These are phyloP conservation scores for Senecio squalidus DNA, from an alignment of 140 eudicot species.

Conservation along the genomic window DNA sequence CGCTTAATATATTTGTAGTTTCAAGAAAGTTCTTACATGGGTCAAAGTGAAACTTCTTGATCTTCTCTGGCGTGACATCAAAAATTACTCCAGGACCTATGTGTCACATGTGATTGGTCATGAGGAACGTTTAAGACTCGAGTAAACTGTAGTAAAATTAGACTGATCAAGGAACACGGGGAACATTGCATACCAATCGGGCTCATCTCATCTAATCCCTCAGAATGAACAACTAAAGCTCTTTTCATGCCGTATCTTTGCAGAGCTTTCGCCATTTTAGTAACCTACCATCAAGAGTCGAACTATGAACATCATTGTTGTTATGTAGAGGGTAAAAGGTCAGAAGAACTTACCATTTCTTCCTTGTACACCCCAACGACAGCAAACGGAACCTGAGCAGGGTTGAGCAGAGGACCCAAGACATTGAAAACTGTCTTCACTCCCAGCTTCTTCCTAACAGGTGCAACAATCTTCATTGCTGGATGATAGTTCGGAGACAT, in stretches of 20 bases:
- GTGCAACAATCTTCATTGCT: slow-evolving; percentile 76
- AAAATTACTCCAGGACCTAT: slow-evolving; percentile 62
- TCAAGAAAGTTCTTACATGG: slow-evolving; percentile 57
- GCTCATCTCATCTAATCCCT: slow-evolving; percentile 89
- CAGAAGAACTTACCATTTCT: slow-evolving; percentile 46
- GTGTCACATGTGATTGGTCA: slow-evolving; percentile 8
- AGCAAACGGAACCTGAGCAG: slow-evolving; percentile 70
- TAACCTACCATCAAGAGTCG: slow-evolving; percentile 39
- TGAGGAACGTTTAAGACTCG: background rate
- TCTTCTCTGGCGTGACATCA: slow-evolving; percentile 65
- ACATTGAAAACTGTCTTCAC: slow-evolving; percentile 76
- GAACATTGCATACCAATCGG: slow-evolving; percentile 50
- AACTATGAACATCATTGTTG: background rate
- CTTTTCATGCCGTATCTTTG: slow-evolving; percentile 82
- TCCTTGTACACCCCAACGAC: slow-evolving; percentile 87
- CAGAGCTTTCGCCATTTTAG: slow-evolving; percentile 81
- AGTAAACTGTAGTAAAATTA: background rate
- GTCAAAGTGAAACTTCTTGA: slow-evolving; percentile 62
- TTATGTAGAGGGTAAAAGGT: background rate
- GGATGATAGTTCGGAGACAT: slow-evolving; percentile 92
- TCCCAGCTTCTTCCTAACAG: slow-evolving; percentile 67
- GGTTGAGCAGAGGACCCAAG: slow-evolving; percentile 89
- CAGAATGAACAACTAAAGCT: slow-evolving; percentile 86
- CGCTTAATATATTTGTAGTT: too few species aligned
- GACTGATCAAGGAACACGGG: background rate